A percentile compares a stretch with the other conserved stretches of the same genome.
Evolutionary conservation across 1,139 yeast genomes (phyloP).

Genomic region (Arxiozyma slooffiae): DNA sequence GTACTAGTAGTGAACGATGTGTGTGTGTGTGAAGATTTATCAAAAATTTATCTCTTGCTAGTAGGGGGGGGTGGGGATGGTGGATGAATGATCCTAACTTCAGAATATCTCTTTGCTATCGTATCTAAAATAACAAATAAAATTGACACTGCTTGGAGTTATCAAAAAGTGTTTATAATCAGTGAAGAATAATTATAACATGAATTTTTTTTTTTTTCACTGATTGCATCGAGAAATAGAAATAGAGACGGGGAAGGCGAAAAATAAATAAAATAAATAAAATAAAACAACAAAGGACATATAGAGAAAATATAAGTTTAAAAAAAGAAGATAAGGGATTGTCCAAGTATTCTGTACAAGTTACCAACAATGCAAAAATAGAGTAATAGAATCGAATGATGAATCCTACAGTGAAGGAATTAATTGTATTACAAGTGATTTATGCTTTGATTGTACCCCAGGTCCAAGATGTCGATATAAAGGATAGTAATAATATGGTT

Average conservation of each 20-base stretch:
- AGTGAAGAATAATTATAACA: too few relatives aligned
- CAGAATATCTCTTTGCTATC: background rate
- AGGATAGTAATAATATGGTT: background rate
- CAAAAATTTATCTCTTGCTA: background rate
- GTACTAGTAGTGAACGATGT: background rate
- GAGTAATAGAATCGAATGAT: constrained; percentile 4
- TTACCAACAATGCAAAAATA: background rate
- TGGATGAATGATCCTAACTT: background rate
- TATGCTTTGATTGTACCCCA: constrained; percentile 20
- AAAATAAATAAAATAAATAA: too few relatives aligned
- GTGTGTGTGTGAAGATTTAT: background rate
- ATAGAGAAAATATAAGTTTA: too few relatives aligned
- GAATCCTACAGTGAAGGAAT: constrained; percentile 20
- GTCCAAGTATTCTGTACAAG: too few relatives aligned
- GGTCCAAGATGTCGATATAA: constrained; percentile 7
- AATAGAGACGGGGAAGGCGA: too few relatives aligned
- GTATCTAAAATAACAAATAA: too few relatives aligned
- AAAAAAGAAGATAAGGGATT: background rate
- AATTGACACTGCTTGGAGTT: background rate
- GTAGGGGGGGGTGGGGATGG: too few relatives aligned
- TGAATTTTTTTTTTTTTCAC: too few relatives aligned
- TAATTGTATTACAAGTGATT: constrained; percentile 26
- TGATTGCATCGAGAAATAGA: too few relatives aligned
- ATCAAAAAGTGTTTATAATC: too few relatives aligned
- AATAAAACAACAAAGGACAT: too few relatives aligned